phyloP scores from a whole-genome alignment of 163 green algal species.

The Chlorella variabilis region DNA sequence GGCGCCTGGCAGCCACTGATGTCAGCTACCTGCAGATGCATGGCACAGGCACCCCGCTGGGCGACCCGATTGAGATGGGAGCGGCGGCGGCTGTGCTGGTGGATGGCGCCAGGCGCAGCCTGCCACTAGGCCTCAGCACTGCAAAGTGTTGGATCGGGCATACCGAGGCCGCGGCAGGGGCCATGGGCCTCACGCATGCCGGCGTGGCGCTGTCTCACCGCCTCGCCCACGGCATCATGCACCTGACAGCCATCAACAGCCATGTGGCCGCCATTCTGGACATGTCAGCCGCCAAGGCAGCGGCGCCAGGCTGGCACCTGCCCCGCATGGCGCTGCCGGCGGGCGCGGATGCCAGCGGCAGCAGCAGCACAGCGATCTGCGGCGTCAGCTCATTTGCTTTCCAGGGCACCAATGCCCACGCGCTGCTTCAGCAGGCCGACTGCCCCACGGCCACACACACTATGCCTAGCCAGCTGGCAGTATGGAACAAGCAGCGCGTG shows the following conservation, averaged over 20 bases:
- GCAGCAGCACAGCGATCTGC: not conserved
- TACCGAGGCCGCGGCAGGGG: constrained; percentile 80
- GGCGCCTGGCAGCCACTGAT: constrained; percentile 38
- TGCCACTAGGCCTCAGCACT: constrained; percentile 45
- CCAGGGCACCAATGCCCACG: constrained; percentile 81
- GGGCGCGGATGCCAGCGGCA: not conserved
- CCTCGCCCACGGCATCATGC: constrained; percentile 54
- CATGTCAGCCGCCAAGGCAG: constrained; percentile 34
- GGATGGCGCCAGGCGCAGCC: constrained; percentile 3
- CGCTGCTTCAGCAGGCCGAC: constrained; percentile 21
- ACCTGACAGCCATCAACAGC: constrained; percentile 78
- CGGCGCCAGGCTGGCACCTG: constrained; percentile 40
- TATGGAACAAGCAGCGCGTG: constrained; percentile 26
- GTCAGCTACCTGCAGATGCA: constrained; percentile 73
- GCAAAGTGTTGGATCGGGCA: constrained; percentile 81
- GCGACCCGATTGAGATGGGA: constrained; percentile 88
- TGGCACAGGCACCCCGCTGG: constrained; percentile 75
- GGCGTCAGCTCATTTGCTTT: constrained; percentile 87
- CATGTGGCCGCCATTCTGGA: constrained; percentile 65
- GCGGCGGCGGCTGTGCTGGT: constrained; percentile 66
- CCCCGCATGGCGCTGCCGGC: constrained; percentile 23
- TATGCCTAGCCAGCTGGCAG: not conserved
- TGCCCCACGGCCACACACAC: not conserved
- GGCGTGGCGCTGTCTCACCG: constrained; percentile 18
- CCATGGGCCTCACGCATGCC: constrained; percentile 69